phyloP scores from a whole-genome alignment of 2,329 filamentous ascomycete species.

The Nemania serpens region DNA sequence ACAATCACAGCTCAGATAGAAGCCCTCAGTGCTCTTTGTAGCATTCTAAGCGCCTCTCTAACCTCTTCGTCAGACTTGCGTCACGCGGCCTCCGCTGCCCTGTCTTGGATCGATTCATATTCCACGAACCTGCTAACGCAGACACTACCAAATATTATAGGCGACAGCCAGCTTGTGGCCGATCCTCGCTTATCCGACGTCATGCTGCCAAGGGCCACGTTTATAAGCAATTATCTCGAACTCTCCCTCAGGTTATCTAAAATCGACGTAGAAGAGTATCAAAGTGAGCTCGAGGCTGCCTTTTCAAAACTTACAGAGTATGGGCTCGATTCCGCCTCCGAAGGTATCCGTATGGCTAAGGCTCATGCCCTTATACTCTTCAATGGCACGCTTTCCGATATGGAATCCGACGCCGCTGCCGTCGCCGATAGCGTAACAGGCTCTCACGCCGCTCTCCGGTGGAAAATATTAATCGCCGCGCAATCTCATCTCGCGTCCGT shows the following conservation, averaged over 20 bases:
- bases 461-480: conserved; percentile 36
- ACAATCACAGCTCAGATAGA: conserved; percentile 68
- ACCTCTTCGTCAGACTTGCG: not conserved
- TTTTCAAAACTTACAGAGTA: conserved; percentile 36
- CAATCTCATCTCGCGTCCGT: conserved; percentile 27
- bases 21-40: conserved; percentile 56
- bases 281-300: conserved; percentile 35
- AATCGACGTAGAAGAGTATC: conserved; percentile 36
- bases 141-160: conserved; percentile 16
- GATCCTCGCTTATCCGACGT: conserved; percentile 30
- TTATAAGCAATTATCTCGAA: conserved; percentile 36
- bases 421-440: not conserved
- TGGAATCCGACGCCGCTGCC: not conserved
- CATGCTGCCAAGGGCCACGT: conserved; percentile 35
- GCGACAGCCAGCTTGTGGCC: conserved; percentile 14
- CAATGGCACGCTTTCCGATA: conserved; percentile 35
- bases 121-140: conserved; percentile 52
- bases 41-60: conserved; percentile 47
- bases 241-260: conserved; percentile 33
- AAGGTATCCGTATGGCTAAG: conserved; percentile 32
- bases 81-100: conserved; percentile 32
- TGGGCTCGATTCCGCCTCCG: conserved; percentile 29
- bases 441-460: conserved; percentile 32
- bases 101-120: conserved; percentile 63
- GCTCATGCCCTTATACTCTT: conserved; percentile 37